These are phyloP conservation scores for Cryphonectria japonica DNA, from an alignment of 2,329 filamentous ascomycete species.

Conservation along the genomic window DNA sequence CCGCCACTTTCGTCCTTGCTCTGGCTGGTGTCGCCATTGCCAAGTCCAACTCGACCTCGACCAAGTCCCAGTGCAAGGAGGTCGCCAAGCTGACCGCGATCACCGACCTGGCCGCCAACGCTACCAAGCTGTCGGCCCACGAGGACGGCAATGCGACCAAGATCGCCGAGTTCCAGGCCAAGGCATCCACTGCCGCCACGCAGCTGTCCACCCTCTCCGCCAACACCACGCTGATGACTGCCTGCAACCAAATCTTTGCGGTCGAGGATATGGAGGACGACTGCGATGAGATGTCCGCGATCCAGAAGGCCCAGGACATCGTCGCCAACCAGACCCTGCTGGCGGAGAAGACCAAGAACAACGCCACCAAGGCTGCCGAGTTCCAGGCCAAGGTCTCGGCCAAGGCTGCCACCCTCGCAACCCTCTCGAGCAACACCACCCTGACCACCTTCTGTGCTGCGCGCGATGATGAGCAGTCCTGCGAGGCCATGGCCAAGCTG, in stretches of 20 bases:
- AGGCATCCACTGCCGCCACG: conserved; percentile 38
- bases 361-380: conserved; percentile 37
- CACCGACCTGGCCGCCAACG: conserved; percentile 41
- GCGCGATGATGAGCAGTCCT: conserved; percentile 28
- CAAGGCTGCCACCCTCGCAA: conserved; percentile 32
- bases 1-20: conserved; percentile 32
- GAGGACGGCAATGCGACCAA: conserved; percentile 43
- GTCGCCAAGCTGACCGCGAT: conserved; percentile 38
- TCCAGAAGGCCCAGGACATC: conserved; percentile 35
- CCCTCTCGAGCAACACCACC: conserved; percentile 35
- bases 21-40: conserved; percentile 34
- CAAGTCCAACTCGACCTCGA: conserved; percentile 37
- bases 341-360: conserved; percentile 34
- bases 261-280: conserved; percentile 35
- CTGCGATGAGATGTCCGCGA: conserved; percentile 37
- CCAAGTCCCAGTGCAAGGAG: conserved; percentile 40
- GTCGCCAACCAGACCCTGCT: conserved; percentile 35
- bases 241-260: conserved; percentile 40
- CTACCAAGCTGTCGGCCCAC: conserved; percentile 39
- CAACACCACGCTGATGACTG: conserved; percentile 43
- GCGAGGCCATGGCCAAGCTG: conserved; percentile 31
- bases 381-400: conserved; percentile 34
- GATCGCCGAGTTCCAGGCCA: conserved; percentile 42
- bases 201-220: conserved; percentile 38
- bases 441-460: conserved; percentile 34